A percentile compares a stretch with the other conserved stretches of the same genome.
Conservation (phyloP, 1,139 yeast species). For the Lodderomyces oxycetoniae region DNA sequence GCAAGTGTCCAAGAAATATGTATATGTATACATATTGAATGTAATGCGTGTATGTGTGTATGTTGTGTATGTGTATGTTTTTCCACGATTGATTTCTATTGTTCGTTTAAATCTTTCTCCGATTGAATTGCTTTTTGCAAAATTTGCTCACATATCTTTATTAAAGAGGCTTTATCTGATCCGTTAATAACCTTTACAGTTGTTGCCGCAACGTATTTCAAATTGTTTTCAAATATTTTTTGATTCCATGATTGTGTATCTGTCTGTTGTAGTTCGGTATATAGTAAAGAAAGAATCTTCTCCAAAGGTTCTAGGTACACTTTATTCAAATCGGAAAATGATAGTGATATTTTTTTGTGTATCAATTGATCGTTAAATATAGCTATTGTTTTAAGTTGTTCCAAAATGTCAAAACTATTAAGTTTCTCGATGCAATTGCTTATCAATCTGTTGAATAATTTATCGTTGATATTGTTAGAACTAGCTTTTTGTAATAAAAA, state of each 20-base stretch:
- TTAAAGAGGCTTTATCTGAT: background rate
- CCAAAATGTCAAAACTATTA: constrained; percentile 13
- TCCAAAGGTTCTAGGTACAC: constrained; percentile 17
- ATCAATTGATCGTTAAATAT: constrained; percentile 16
- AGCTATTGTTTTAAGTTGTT: constrained; percentile 31
- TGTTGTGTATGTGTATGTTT: too few relatives aligned
- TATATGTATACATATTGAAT: too few relatives aligned
- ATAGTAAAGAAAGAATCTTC: constrained; percentile 15
- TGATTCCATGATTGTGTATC: constrained; percentile 13
- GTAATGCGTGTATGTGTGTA: too few relatives aligned
- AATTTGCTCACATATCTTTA: background rate
- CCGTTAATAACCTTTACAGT: constrained; percentile 12
- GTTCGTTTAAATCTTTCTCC: too few relatives aligned
- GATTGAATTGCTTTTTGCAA: too few relatives aligned
- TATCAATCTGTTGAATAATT: constrained; percentile 2
- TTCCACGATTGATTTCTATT: too few relatives aligned
- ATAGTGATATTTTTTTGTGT: constrained; percentile 9
- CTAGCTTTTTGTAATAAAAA: constrained; percentile 2
- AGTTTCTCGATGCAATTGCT: background rate
- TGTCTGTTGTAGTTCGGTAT: background rate
- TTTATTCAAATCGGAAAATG: constrained; percentile 11
- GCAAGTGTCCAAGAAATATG: too few relatives aligned
- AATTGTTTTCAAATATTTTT: constrained; percentile 27
- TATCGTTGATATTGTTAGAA: background rate
- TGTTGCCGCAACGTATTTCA: constrained; percentile 32